Percentiles rank a stretch among this genome's conserved stretches.
These are phyloP conservation scores for Corymbia citriodora DNA, from an alignment of 441 rosid genomes.

Conservation along the genomic window DNA sequence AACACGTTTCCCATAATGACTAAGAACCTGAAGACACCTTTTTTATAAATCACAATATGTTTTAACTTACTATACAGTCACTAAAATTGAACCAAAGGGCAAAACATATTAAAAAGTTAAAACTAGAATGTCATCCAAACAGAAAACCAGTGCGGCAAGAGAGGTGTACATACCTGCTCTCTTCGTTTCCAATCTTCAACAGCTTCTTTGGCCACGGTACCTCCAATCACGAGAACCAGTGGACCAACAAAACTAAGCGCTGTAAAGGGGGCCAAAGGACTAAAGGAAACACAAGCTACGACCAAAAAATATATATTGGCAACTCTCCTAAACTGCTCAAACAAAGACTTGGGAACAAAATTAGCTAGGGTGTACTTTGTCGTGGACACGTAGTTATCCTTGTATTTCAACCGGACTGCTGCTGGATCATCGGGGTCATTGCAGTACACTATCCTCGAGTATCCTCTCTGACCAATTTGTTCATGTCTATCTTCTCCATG, in stretches of 20 bases:
- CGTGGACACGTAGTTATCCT: slow-evolving; percentile 9
- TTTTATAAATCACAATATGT: background rate
- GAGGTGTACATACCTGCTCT: background rate
- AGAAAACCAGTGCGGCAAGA: accelerated
- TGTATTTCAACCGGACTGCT: background rate
- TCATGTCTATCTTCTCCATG: background rate
- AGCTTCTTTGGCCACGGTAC: slow-evolving; percentile 11
- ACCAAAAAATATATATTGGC: slow-evolving; percentile 12
- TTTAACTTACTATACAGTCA: accelerated
- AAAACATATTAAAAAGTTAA: background rate
- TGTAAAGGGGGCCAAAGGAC: slow-evolving; percentile 1
- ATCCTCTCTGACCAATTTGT: slow-evolving; percentile 3
- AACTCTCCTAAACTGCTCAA: slow-evolving; percentile 18
- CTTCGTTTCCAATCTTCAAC: slow-evolving; percentile 7
- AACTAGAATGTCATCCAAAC: background rate
- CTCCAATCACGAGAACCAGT: slow-evolving; percentile 9
- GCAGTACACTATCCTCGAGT: slow-evolving; percentile 10
- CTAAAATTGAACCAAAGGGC: background rate
- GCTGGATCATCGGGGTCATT: background rate
- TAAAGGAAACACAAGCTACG: slow-evolving; percentile 6
- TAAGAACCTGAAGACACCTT: background rate
- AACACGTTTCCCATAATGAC: background rate
- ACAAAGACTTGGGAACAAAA: slow-evolving; percentile 13
- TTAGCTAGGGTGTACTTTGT: background rate
- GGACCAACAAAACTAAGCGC: slow-evolving; percentile 5